Evolutionary conservation across 352 stramenopile species (phyloP).

Genomic region (Pythium pyrilobum): DNA sequence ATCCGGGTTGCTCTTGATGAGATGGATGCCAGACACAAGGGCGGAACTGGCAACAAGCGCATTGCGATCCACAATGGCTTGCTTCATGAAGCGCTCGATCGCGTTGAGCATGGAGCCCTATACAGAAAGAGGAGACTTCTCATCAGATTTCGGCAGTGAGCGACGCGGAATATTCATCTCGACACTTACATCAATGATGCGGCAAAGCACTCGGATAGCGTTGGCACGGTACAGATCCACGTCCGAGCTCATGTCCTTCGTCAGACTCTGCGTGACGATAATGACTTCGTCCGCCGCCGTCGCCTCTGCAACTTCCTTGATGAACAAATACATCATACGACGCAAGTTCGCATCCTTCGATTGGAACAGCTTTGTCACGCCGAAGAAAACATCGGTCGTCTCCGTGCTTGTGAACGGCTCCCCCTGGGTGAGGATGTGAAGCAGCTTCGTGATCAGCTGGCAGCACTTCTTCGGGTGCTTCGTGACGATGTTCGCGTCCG

Average conservation of each 20-base stretch:
- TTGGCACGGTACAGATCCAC: constrained; percentile 98
- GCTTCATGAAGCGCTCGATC: constrained; percentile 98
- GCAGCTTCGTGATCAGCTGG: constrained; percentile 98
- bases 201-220: constrained; percentile 96
- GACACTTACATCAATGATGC: constrained; percentile 88
- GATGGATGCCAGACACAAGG: constrained; percentile 94
- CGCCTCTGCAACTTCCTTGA: constrained; percentile 96
- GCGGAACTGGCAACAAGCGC: constrained; percentile 95
- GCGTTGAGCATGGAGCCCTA: constrained; percentile 87
- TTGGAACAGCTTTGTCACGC: constrained; percentile 99
- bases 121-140: background rate
- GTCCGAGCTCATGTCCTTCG: constrained; percentile 99
- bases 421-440: constrained; percentile 97
- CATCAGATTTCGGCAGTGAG: background rate
- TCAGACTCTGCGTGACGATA: constrained; percentile 98
- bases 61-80: constrained; percentile 98
- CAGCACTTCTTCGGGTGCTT: constrained; percentile 97
- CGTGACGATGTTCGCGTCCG: constrained; percentile 96
- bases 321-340: constrained; percentile 99
- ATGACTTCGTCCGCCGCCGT: constrained; percentile 95
- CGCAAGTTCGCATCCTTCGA: constrained; percentile 96
- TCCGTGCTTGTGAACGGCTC: constrained; percentile 95
- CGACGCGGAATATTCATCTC: too few species aligned
- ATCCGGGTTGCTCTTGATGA: constrained; percentile 93
- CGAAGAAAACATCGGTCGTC: constrained; percentile 98